These are phyloP conservation scores for Pharnaceum exiguum DNA, from an alignment of 148 eudicot genomes.

Conservation along the genomic window DNA sequence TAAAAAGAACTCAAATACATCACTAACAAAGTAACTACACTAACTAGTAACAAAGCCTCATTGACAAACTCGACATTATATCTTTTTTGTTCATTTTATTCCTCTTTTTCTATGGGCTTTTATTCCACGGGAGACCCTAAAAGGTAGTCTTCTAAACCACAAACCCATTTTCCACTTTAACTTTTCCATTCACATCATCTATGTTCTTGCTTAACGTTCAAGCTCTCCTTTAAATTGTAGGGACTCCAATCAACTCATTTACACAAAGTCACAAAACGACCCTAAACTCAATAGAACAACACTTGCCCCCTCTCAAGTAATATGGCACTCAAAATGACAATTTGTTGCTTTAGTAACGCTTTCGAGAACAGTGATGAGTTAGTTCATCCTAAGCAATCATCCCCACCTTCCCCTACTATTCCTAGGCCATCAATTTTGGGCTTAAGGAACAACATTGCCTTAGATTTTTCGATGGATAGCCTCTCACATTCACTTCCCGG, in stretches of 20 bases:
- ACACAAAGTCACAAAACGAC: background rate
- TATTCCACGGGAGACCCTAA: slow-evolving; percentile 15
- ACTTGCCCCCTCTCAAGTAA: background rate
- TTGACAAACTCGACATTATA: background rate
- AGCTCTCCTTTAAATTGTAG: slow-evolving; percentile 18
- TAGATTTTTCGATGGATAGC: slow-evolving; percentile 47
- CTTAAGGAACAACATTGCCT: slow-evolving; percentile 38
- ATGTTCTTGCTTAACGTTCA: slow-evolving; percentile 21
- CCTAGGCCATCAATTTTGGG: slow-evolving; percentile 52
- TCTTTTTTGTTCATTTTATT: background rate
- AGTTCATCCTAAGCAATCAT: slow-evolving; percentile 27
- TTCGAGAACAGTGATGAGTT: slow-evolving; percentile 22
- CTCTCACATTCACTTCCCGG: slow-evolving; percentile 61
- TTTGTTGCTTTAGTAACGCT: slow-evolving; percentile 24
- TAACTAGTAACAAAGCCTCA: background rate
- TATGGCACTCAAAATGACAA: slow-evolving; percentile 31
- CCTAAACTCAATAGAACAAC: background rate
- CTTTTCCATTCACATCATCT: slow-evolving; percentile 13
- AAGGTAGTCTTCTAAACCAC: slow-evolving; percentile 16
- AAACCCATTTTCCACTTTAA: slow-evolving; percentile 19
- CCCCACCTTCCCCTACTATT: slow-evolving; percentile 36
- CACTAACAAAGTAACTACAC: too few species aligned
- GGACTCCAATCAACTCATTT: slow-evolving; percentile 4
- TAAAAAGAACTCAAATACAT: too few species aligned
- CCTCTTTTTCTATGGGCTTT: background rate